Percentiles rank a stretch among this genome's conserved stretches.
Conservation (phyloP, 2,329 filamentous ascomycete genomes). For the Pyrenophora teres region DNA sequence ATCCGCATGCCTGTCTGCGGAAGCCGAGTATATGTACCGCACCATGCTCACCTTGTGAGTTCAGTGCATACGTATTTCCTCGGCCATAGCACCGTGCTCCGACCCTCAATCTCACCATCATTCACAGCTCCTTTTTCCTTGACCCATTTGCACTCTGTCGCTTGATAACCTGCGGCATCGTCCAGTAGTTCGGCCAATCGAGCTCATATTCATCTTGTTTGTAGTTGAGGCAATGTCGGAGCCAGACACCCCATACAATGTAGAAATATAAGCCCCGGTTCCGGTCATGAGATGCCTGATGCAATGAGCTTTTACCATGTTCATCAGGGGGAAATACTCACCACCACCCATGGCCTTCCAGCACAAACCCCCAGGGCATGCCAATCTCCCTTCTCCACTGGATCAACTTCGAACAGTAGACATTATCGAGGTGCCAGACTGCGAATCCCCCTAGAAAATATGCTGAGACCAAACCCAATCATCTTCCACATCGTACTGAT, state of each 20-base stretch:
- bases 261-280: conserved; percentile 85
- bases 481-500: conserved; percentile 76
- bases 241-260: conserved; percentile 82
- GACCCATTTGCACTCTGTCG: conserved; percentile 25
- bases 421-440: conserved; percentile 80
- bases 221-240: conserved; percentile 75
- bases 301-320: conserved; percentile 11
- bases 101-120: background rate
- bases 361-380: conserved; percentile 77
- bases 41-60: conserved; percentile 1
- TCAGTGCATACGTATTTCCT: background rate
- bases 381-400: conserved; percentile 69
- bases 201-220: conserved; percentile 73
- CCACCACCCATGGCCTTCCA: conserved; percentile 77
- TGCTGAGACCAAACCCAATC: conserved; percentile 67
- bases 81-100: background rate
- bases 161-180: conserved; percentile 58
- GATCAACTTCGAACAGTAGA: conserved; percentile 70
- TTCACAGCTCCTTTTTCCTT: conserved; percentile 41
- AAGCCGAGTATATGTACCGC: background rate
- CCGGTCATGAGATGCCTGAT: conserved; percentile 78
- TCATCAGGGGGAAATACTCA: conserved; percentile 44
- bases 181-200: conserved; percentile 67
- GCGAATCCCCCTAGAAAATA: conserved; percentile 75
- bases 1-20: background rate